phyloP scores from a whole-genome alignment of 2,329 filamentous ascomycete genomes.

The Xylariaceae sp. region DNA sequence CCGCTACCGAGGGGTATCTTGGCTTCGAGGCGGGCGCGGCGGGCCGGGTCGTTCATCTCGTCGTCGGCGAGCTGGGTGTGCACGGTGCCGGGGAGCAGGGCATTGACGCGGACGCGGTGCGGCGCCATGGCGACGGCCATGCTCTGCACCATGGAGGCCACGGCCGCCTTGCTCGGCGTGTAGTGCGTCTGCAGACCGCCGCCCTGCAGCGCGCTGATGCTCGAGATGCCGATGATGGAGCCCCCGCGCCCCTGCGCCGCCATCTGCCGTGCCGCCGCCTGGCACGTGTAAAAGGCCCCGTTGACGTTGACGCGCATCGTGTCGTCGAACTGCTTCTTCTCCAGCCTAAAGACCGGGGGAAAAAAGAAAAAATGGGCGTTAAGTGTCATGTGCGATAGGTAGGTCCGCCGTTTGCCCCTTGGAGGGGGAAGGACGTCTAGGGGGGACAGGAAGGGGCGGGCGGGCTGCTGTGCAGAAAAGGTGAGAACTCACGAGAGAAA shows the following conservation, averaged over 20 bases:
- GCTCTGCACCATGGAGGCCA: conserved; percentile 62
- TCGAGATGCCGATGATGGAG: conserved; percentile 54
- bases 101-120: conserved; percentile 62
- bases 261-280: conserved; percentile 60
- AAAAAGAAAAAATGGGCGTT: too few species aligned
- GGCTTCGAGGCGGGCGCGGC: conserved; percentile 57
- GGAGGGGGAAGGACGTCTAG: too few species aligned
- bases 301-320: conserved; percentile 42
- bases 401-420: too few species aligned
- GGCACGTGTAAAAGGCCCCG: conserved; percentile 59
- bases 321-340: conserved; percentile 1
- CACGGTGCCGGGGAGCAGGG: conserved; percentile 61
- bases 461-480: too few species aligned
- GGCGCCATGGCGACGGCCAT: conserved; percentile 59
- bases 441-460: too few species aligned
- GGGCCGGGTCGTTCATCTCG: conserved; percentile 38
- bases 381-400: too few species aligned
- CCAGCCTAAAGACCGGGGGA: too few species aligned
- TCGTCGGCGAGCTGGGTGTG: conserved; percentile 62
- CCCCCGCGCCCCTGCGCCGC: conserved; percentile 47
- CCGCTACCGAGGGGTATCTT: conserved; percentile 58
- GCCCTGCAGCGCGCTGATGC: conserved; percentile 54
- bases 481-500: not conserved
- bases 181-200: conserved; percentile 63
- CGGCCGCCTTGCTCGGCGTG: conserved; percentile 64